Percentiles rank a stretch among this genome's conserved stretches.
Conservation (phyloP, 805 yeast species). For the Schwanniomyces yamadae region DNA sequence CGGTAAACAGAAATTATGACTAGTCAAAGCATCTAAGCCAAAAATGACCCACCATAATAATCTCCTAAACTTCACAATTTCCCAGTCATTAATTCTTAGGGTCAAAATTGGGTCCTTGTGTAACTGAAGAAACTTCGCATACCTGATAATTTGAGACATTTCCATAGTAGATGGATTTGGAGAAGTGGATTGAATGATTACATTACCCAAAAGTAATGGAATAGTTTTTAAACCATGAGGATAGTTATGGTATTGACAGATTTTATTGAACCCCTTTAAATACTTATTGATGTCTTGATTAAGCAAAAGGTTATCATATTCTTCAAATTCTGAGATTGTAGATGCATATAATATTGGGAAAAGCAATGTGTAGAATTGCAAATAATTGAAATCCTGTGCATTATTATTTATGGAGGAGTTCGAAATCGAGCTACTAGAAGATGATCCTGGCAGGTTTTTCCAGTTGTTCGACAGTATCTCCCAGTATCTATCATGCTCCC, state of each 20-base stretch:
- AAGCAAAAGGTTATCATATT: constrained; percentile 46
- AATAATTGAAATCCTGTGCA: constrained; percentile 32
- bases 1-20: constrained; percentile 53
- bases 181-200: constrained; percentile 49
- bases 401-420: constrained; percentile 9
- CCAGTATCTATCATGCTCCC: constrained; percentile 53
- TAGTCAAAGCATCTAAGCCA: constrained; percentile 55
- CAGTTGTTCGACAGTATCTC: constrained; percentile 12
- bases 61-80: constrained; percentile 51
- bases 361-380: constrained; percentile 48
- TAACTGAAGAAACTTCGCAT: constrained; percentile 54
- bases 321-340: constrained; percentile 59
- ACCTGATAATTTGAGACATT: constrained; percentile 54
- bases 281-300: constrained; percentile 51
- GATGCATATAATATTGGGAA: constrained; percentile 59
- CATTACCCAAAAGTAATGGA: constrained; percentile 46
- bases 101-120: constrained; percentile 61
- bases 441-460: neutral
- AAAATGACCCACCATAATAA: constrained; percentile 69
- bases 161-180: constrained; percentile 58
- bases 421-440: constrained; percentile 1
- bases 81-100: constrained; percentile 48
- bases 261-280: constrained; percentile 48
- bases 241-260: constrained; percentile 49
- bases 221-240: constrained; percentile 47